Base-by-base conservation (phyloP, 2,329 filamentous ascomycete genomes). In the Fusarium proliferatum region DNA sequence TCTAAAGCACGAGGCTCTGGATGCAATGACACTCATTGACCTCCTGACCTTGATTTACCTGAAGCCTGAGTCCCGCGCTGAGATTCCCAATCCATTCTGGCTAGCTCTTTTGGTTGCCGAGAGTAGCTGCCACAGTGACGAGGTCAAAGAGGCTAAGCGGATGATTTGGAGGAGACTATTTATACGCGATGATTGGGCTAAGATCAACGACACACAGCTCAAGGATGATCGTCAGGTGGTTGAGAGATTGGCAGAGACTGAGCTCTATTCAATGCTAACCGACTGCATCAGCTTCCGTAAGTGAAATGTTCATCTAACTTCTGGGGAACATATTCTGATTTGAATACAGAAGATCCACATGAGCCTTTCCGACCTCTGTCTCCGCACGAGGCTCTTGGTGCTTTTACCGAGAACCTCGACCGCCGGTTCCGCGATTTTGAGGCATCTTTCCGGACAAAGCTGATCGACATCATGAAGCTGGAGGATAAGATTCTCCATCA, bases 91-190 rank as follows among this genome's bases (percentile, higher is more conserved):
- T 63, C 92, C 94, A 71, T 98, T 97, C 80, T 93, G 90, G 80
- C 85, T 93, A 68, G 95, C 95, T 28, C 86, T 97, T 23, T 85
- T 88, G 77, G 88, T 88, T 61, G 89, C 84, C 77, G 87, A 85
- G 81, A 87, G 84, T 79, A 89, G 84, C 73, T 87, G 86, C 76
- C 86, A 81, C 76, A 85, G 84, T 73, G 90, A 85, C 23, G 87
- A 89, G n/a, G 86, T 88, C 51, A 87, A 88, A 71, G 87, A 91
- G 72, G 88, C 88, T 9, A 86, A 87, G 80, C 83, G 85, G 21
- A 84, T 90, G 43, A 93, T 98, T 71, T 99, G 96, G 96, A 92
- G 96, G 79, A 90, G 96, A 61, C 92, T 94, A 69, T 93, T 93
- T 78, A 88, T 96, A 74, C 90, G 91, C 56, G 95, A 98, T 80